A percentile compares a stretch with the other conserved stretches of the same genome.
phyloP scores from a whole-genome alignment of 768 basidiomycete species.

The Suillus tomentosus region DNA sequence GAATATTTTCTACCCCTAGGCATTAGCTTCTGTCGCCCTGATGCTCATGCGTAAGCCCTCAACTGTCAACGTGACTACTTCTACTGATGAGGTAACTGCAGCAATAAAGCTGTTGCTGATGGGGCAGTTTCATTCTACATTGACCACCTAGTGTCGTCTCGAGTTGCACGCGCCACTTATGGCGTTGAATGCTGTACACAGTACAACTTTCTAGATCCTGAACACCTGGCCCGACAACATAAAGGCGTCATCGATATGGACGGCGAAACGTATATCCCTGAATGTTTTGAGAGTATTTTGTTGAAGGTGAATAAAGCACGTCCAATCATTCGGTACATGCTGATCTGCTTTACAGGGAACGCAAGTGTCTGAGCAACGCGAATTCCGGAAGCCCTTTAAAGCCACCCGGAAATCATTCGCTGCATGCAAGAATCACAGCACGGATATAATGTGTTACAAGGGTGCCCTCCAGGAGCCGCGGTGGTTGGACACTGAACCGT shows the following conservation, averaged over 20 bases:
- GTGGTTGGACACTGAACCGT: conserved; percentile 13
- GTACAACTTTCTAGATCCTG: conserved; percentile 33
- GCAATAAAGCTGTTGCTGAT: conserved; percentile 53
- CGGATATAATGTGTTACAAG: conserved; percentile 13
- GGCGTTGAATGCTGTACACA: conserved; percentile 31
- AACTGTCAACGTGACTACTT: neutral
- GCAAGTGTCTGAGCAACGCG: conserved; percentile 13
- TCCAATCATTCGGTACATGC: neutral
- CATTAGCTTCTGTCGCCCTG: conserved; percentile 47
- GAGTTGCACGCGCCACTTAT: conserved; percentile 44
- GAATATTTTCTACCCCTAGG: conserved; percentile 36
- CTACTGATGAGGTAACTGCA: conserved; percentile 17
- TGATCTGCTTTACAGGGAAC: conserved; percentile 26
- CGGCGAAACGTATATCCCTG: conserved; percentile 34
- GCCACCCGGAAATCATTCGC: neutral
- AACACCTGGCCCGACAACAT: conserved; percentile 37
- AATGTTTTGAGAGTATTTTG: conserved; percentile 41
- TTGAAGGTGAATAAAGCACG: conserved; percentile 29
- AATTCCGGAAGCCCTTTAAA: conserved; percentile 8
- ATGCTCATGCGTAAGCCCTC: conserved; percentile 48
- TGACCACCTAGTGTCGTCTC: conserved; percentile 47
- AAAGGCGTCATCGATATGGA: conserved; percentile 23
- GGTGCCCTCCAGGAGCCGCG: conserved; percentile 7
- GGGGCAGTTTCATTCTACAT: conserved; percentile 43
- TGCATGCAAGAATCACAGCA: neutral